Percentiles rank a stretch among this genome's conserved stretches.
phyloP scores from a whole-genome alignment of 169 alveolate genomes.

The Eimeria brunetti region DNA sequence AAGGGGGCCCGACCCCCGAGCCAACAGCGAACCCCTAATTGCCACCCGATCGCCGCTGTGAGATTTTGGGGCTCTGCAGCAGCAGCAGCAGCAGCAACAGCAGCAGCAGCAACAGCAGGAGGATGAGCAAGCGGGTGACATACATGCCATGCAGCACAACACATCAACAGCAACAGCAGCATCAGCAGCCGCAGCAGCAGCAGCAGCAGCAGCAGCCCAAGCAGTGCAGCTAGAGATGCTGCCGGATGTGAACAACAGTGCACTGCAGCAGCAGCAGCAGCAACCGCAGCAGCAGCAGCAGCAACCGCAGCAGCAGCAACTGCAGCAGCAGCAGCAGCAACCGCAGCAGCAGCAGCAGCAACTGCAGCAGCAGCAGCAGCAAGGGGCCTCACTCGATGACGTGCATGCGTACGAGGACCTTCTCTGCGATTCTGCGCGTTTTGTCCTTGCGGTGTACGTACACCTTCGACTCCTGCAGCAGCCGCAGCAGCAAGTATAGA shows the following conservation, averaged over 20 bases:
- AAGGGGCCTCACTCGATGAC: slow-evolving; percentile 33
- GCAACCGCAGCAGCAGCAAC: background rate
- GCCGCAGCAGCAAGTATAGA: background rate
- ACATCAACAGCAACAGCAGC: too few relatives aligned
- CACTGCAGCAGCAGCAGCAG: background rate
- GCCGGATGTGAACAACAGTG: background rate
- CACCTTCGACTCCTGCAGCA: slow-evolving; percentile 42
- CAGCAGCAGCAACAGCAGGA: background rate
- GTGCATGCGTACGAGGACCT: slow-evolving; percentile 57
- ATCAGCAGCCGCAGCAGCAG: too few relatives aligned
- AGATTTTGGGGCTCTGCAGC: slow-evolving; percentile 51
- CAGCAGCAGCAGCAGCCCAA: background rate
- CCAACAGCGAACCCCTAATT: slow-evolving; percentile 42
- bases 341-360: too few relatives aligned
- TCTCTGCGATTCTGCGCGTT: slow-evolving; percentile 37
- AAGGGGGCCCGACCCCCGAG: slow-evolving; percentile 63
- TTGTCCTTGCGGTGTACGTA: slow-evolving; percentile 67
- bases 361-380: too few relatives aligned
- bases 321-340: too few relatives aligned
- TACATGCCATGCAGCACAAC: background rate
- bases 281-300: background rate
- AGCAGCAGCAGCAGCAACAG: background rate
- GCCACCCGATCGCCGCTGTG: slow-evolving; percentile 58
- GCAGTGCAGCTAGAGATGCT: background rate
- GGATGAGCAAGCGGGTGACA: background rate